Evolutionary conservation across 2,329 filamentous ascomycete species (phyloP).

Genomic region (Alternaria sp.): DNA sequence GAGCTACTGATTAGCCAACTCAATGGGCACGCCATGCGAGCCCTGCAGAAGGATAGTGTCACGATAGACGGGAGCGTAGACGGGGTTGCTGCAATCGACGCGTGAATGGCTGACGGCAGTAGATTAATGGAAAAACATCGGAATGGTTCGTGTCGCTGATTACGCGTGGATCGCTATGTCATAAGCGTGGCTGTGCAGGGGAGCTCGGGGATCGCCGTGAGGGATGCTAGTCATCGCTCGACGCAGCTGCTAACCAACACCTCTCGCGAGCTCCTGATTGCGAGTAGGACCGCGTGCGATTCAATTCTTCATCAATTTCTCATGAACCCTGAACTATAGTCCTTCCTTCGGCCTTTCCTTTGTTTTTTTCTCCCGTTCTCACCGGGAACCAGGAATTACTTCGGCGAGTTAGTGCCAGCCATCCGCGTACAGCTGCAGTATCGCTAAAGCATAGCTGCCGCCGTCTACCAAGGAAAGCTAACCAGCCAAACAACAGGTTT

Average conservation of each 20-base stretch:
- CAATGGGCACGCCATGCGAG: slow-evolving; percentile 1
- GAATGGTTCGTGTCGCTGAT: not conserved
- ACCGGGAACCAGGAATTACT: not conserved
- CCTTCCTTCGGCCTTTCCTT: slow-evolving; percentile 5
- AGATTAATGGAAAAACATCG: not conserved
- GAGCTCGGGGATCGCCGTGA: slow-evolving; percentile 6
- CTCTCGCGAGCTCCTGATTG: slow-evolving; percentile 10
- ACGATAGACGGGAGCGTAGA: not conserved
- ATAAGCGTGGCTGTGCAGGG: slow-evolving; percentile 7
- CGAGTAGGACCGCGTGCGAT: slow-evolving; percentile 4
- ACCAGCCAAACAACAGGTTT: slow-evolving; percentile 15
- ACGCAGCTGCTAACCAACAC: not conserved
- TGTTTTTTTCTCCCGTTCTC: not conserved
- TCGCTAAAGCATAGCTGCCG: slow-evolving; percentile 16
- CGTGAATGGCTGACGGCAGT: not conserved
- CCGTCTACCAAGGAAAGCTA: slow-evolving; percentile 8
- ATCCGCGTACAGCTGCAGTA: slow-evolving; percentile 7
- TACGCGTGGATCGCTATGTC: not conserved
- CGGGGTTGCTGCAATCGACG: not conserved
- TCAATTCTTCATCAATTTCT: not conserved
- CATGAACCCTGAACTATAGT: not conserved
- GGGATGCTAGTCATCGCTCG: not conserved
- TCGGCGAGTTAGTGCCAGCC: slow-evolving; percentile 10
- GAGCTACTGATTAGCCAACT: not conserved
- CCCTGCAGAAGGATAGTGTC: slow-evolving; percentile 5